Conservation (phyloP, 441 rosid species). For the Adansonia gregorii region DNA sequence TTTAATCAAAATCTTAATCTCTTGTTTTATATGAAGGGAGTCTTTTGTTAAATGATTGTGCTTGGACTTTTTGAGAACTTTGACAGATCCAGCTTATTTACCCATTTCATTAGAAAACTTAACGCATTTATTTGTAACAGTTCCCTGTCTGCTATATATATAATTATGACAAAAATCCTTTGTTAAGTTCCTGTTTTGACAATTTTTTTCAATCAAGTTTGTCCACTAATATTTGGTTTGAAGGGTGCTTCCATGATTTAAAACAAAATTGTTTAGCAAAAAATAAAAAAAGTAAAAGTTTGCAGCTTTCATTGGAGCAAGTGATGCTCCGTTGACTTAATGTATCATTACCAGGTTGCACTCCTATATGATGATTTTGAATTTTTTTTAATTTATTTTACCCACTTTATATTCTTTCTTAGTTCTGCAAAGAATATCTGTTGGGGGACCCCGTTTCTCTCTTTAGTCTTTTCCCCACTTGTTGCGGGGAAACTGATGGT, state of each 20-base stretch:
- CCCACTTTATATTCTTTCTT: background rate
- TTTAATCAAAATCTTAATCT: constrained; percentile 1
- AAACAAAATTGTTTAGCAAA: background rate
- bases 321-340: constrained; percentile 1
- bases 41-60: background rate
- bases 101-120: background rate
- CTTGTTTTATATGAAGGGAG: background rate
- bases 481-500: constrained; percentile 19
- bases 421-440: background rate
- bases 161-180: background rate
- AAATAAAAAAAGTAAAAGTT: background rate
- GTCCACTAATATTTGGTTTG: background rate
- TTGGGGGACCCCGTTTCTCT: constrained; percentile 1
- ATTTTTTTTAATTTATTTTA: background rate
- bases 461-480: background rate
- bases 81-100: background rate
- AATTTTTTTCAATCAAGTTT: background rate
- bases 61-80: background rate
- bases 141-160: background rate
- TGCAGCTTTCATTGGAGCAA: constrained; percentile 1
- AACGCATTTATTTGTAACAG: constrained; percentile 6
- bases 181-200: background rate
- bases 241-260: background rate
- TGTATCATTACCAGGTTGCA: background rate
- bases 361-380: constrained; percentile 3